Evolutionary conservation across 257 asterid species (phyloP).

Genomic region (Salvia splendens): DNA sequence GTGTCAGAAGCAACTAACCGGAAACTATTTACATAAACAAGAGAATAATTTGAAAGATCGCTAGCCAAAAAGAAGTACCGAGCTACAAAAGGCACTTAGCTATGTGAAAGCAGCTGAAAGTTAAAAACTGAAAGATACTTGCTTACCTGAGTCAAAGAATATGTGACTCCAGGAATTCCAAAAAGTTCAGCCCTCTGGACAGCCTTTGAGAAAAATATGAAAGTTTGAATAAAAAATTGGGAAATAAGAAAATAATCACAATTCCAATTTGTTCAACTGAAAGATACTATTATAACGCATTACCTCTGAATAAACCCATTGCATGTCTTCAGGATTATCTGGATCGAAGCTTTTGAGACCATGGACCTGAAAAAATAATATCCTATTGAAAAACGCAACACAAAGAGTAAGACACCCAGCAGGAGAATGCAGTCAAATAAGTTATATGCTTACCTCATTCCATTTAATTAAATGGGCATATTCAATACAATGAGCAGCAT

Average conservation of each 20-base stretch:
- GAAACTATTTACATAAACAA: not conserved
- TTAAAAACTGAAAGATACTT: slow-evolving; percentile 27
- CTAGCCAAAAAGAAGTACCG: slow-evolving; percentile 8
- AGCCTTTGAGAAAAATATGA: slow-evolving; percentile 53
- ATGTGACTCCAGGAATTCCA: slow-evolving; percentile 97
- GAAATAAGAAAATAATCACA: slow-evolving; percentile 8
- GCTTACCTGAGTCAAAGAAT: slow-evolving; percentile 86
- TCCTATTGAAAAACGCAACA: slow-evolving; percentile 26
- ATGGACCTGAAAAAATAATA: slow-evolving; percentile 61
- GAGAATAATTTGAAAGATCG: slow-evolving; percentile 3
- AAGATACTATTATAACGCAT: slow-evolving; percentile 17
- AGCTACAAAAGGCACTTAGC: slow-evolving; percentile 7
- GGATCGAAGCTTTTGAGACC: slow-evolving; percentile 83
- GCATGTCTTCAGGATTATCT: slow-evolving; percentile 95
- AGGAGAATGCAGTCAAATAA: slow-evolving; percentile 6
- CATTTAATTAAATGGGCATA: slow-evolving; percentile 97
- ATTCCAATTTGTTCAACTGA: slow-evolving; percentile 18
- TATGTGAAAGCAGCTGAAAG: slow-evolving; percentile 23
- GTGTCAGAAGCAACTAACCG: slow-evolving; percentile 9
- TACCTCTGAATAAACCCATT: slow-evolving; percentile 97
- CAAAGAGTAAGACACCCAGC: slow-evolving; percentile 22
- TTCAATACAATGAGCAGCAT: slow-evolving; percentile 96
- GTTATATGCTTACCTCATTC: slow-evolving; percentile 67
- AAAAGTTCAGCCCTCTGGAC: slow-evolving; percentile 94
- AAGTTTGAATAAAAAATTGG: slow-evolving; percentile 22